These are phyloP conservation scores for Clohesyomyces aquaticus DNA, from an alignment of 495 filamentous ascomycete genomes.

Conservation along the genomic window DNA sequence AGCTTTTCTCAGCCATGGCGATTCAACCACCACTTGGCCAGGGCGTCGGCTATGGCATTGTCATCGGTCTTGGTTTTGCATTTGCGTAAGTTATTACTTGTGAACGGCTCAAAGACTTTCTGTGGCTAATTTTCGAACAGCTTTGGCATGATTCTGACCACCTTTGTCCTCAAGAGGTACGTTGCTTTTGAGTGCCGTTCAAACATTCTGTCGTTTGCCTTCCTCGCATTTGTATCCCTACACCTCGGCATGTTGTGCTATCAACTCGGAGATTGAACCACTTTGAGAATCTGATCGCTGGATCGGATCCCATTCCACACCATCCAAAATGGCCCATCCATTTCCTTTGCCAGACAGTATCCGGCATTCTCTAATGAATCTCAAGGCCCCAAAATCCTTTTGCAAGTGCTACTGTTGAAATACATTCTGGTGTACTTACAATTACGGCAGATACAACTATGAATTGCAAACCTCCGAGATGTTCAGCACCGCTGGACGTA, in stretches of 20 bases:
- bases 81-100: constrained; percentile 42
- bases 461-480: constrained; percentile 96
- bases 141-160: constrained; percentile 47
- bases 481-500: constrained; percentile 93
- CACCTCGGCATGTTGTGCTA: not conserved
- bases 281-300: not conserved
- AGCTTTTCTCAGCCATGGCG: not conserved
- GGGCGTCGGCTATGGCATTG: constrained; percentile 45
- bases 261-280: not conserved
- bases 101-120: not conserved
- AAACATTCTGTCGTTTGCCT: not conserved
- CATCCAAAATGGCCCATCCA: too few relatives aligned
- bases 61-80: constrained; percentile 46
- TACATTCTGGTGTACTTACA: too few relatives aligned
- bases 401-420: not conserved
- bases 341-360: too few relatives aligned
- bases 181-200: constrained; percentile 4
- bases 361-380: not conserved
- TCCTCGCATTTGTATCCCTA: not conserved
- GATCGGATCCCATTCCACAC: not conserved
- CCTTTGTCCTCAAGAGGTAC: constrained; percentile 47
- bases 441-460: constrained; percentile 70
- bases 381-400: constrained; percentile 1
- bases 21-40: constrained; percentile 34
- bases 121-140: constrained; percentile 24